Conservation (phyloP, 495 filamentous ascomycete genomes). For the Penicillium herquei region DNA sequence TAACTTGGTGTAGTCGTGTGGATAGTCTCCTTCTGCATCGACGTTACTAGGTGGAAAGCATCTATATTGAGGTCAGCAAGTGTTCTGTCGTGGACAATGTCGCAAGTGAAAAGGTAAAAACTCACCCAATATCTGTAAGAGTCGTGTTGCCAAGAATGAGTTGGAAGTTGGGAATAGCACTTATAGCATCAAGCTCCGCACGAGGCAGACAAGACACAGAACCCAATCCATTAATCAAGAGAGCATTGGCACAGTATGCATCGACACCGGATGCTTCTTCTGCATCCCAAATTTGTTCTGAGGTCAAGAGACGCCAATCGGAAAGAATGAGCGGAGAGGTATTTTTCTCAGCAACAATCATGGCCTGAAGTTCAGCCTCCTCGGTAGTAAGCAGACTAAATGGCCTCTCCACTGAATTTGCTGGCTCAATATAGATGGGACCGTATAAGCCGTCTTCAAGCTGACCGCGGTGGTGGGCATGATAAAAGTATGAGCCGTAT, state of each 20-base stretch:
- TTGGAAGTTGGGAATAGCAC: conserved; percentile 23
- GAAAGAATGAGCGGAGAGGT: conserved; percentile 49
- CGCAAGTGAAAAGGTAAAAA: neutral
- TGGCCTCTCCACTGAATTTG: conserved; percentile 33
- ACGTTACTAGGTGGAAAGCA: conserved; percentile 23
- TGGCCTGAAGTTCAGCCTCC: conserved; percentile 34
- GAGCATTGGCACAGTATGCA: conserved; percentile 43
- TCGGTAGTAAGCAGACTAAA: conserved; percentile 47
- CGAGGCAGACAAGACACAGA: conserved; percentile 42
- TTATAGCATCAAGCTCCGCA: conserved; percentile 34
- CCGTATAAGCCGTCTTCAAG: conserved; percentile 57
- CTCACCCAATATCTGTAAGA: conserved; percentile 52
- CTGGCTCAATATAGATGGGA: conserved; percentile 45
- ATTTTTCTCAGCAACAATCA: conserved; percentile 43
- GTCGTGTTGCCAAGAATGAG: conserved; percentile 24
- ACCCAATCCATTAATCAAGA: conserved; percentile 58
- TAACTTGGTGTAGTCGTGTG: conserved; percentile 22
- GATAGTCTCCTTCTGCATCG: conserved; percentile 15
- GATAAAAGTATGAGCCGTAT: conserved; percentile 43
- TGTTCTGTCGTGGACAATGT: neutral
- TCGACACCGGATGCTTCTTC: conserved; percentile 42
- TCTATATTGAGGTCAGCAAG: conserved; percentile 2
- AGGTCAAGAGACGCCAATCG: conserved; percentile 54
- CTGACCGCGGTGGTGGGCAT: conserved; percentile 51
- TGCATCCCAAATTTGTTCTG: conserved; percentile 40